Evolutionary conservation across 164 flowering plant species (phyloP), one percentile per base, ranked within the genome.

Genomic region (Vitis rotundifolia): DNA sequence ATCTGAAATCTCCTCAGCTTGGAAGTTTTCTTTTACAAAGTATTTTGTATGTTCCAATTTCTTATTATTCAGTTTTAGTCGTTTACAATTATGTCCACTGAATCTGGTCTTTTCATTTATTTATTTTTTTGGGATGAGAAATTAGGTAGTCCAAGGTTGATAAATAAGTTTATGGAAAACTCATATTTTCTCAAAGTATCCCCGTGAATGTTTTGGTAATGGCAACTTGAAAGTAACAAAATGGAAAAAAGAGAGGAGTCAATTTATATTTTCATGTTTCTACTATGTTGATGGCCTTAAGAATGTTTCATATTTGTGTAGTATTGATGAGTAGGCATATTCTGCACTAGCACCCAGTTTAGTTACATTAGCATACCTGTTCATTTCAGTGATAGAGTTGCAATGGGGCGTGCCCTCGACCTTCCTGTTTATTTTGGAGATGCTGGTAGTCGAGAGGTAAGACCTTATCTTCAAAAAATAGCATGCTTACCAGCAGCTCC

Each of bases 391-490:
- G 99, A 96, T 55, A 81, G 98, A 71, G 99, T 96, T 66, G 85
- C 99, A n/a, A 56, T 90, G 73, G 99, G 97, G 28, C 96, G 99
- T 77, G 88, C 97, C 64, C 88, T 96, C 73, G 97, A 92, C 68
- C 97, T 96, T 78, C 99, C 99, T 61, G 99, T 96, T 49, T 96
- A 83, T 77, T 96, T 96, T 86, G 99, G 99, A 62, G 99, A 96
- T 88, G 97, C 98, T 67, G 99, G 99, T n/a, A 96, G 99, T 76
- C 86, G 91, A 76, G 99, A 96, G 98, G 99, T 96, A 82, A 69
- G 70, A 12, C 22, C 11, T 14, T 50, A 11, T 52, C 8, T 59
- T 8, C 68, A 49, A 55, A 64, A 11, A 62, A 2, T 14, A 68
- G 49, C 7, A 26, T 52, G 8, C 28, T 71, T 28, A 49, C 11